Base-by-base conservation (phyloP, 768 basidiomycete genomes). In the Sporobolomyces phaffii region DNA sequence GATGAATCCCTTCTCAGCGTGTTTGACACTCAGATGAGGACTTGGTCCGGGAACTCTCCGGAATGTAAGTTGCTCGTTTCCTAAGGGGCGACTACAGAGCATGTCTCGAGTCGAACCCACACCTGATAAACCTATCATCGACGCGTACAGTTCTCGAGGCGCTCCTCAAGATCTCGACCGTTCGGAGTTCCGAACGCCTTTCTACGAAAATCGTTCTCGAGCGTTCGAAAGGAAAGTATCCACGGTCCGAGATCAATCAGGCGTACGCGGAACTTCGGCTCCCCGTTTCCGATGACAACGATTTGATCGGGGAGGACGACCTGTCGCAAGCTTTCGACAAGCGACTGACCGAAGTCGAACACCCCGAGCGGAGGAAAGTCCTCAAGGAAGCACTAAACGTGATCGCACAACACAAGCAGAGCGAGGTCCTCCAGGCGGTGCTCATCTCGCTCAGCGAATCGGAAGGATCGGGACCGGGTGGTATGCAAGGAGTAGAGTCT, bases 191-290 rank as follows among this genome's bases (percentile, higher is more conserved):
- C 3, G 50, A 58, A 9, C 22, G 17, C 6, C 62, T 74, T 28
- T 38, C 53, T 11, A 47, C 29, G 2, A 52, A 51, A 43, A 13
- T 73, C 36, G 68, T 41, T 1, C 24, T 62, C 17, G 72, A 69
- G n/a, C 45, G 43, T 1, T 65, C 62, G 29, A 22, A 24, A 9
- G 68, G 51, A 8, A 34, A 22, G n/a, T 43, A 10, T 28, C 29
- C 68, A 11, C 20, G 36, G 10, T n/a, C 31, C 5, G 68, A 72
- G 28, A 26, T 75, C 52, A 14, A 31, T 24, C 44, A 36, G 1
- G 72, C 72, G 17, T 66, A 62, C 57, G 5, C 26, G 1, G 69
- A 56, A 22, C 48, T 73, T 13, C 68, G 58, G 9, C 62, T 71
- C 26, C n/a, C 38, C 41, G 38, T 9, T 13, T 29, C 45, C 4